Evolutionary conservation across 2,329 filamentous ascomycete genomes (phyloP), one percentile per base, ranked within the genome.

Genomic region (Colletotrichum sp.): DNA sequence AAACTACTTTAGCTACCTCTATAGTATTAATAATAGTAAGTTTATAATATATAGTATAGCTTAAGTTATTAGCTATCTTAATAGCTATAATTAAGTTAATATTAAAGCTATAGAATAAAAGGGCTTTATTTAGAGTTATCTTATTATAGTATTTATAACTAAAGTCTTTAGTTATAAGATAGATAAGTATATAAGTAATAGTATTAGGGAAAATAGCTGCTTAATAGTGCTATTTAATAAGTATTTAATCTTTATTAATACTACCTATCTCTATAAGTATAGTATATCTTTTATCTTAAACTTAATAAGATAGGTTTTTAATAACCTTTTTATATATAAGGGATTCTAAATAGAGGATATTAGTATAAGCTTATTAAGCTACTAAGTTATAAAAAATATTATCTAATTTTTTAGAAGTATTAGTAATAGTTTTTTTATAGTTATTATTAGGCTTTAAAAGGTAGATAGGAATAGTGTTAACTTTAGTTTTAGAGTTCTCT

Each of bases 121-220:
- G 18, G 6, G 1, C 36, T 5, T 0, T 39, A 39, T 39, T 39
- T 9, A 39, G 2, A 9, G 0, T 39, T 9, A 39, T 18, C 2
- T 39, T 39, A 39, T 39, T 9, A 39, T 39, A 18, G 5, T 39
- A 39, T 0, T 39, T 39, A 39, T 39, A 39, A 9, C 4, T 18
- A 39, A 18, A 39, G 7, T 39, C 0, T 5, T 39, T 39, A 18
- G 4, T 39, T 18, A 39, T 39, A 39, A 39, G 0, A 18, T 39
- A 9, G 2, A 39, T 39, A 39, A 18, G 1, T 5, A 8, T 18
- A 18, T 9, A 39, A 9, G 0, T 39, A 18, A 39, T 39, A 39
- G 0, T 9, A 3, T 39, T 9, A 10, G 0, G 2, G 0, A 39
- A 39, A 9, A 39, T 9, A 9, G 16, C 16, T 9, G 8, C 8